phyloP scores from a whole-genome alignment of 129 eudicot genomes.

The Tagetes patula region DNA sequence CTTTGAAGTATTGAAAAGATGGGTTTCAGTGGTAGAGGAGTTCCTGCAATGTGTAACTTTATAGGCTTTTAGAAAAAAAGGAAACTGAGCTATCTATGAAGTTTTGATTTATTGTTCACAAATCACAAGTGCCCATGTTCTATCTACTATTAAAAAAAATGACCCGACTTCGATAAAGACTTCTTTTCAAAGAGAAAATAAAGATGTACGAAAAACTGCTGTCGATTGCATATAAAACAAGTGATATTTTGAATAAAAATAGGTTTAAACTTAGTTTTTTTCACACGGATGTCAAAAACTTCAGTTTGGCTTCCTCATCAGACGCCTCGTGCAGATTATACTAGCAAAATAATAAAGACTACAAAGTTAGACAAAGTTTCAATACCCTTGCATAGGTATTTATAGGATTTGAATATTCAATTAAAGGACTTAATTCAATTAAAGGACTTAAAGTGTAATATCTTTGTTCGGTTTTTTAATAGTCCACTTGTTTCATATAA shows the following conservation, averaged over 20 bases:
- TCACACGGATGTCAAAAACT: conserved; percentile 3
- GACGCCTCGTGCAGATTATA: conserved; percentile 22
- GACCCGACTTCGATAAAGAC: conserved; percentile 35
- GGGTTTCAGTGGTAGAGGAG: conserved; percentile 26
- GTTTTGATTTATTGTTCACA: conserved; percentile 30
- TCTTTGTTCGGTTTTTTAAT: conserved; percentile 28
- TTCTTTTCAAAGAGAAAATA: conserved; percentile 6
- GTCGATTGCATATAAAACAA: background rate
- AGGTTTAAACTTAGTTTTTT: conserved; percentile 1
- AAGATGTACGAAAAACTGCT: background rate
- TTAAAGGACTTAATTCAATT: conserved; percentile 27
- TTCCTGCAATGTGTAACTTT: conserved; percentile 26
- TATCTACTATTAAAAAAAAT: conserved; percentile 27
- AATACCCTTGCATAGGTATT: conserved; percentile 20
- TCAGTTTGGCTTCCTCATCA: conserved; percentile 25
- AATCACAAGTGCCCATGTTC: conserved; percentile 35
- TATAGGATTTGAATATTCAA: conserved; percentile 19
- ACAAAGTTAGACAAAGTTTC: conserved; percentile 15
- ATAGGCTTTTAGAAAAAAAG: conserved; percentile 34
- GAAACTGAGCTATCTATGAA: conserved; percentile 34
- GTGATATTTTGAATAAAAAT: conserved; percentile 1
- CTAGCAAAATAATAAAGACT: conserved; percentile 27
- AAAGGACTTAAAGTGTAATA: conserved; percentile 28
- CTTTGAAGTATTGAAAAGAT: conserved; percentile 5
- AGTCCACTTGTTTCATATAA: conserved; percentile 34